These are phyloP conservation scores for Oryza longistaminata DNA, from an alignment of 176 grass and related monocot genomes.

Conservation along the genomic window DNA sequence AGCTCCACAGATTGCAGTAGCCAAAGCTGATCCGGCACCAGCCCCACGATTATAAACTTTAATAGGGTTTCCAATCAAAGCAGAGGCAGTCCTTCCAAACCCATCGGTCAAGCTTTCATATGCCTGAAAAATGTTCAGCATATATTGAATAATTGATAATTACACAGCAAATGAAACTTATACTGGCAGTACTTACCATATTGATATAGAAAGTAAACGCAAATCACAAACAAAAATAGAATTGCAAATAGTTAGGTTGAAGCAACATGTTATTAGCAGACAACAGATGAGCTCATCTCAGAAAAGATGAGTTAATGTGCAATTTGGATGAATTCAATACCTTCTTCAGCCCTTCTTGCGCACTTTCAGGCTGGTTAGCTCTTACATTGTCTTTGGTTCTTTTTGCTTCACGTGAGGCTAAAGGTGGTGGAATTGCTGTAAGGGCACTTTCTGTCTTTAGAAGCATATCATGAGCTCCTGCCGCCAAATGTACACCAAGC, in stretches of 20 bases:
- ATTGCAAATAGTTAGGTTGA: background rate
- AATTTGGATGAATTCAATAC: conserved; percentile 44
- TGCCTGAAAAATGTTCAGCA: conserved; percentile 50
- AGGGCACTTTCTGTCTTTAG: conserved; percentile 77
- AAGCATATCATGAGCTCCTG: conserved; percentile 91
- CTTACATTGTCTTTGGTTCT: conserved; percentile 67
- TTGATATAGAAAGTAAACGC: background rate
- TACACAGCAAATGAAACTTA: conserved; percentile 4
- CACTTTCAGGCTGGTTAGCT: conserved; percentile 81
- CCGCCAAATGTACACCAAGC: conserved; percentile 90
- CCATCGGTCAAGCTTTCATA: conserved; percentile 95
- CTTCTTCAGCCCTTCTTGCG: conserved; percentile 91
- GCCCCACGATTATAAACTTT: conserved; percentile 95
- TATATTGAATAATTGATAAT: conserved; percentile 7
- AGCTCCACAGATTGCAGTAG: conserved; percentile 76
- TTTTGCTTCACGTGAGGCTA: conserved; percentile 49
- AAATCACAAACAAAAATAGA: background rate
- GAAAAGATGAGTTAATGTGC: background rate
- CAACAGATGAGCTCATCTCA: background rate
- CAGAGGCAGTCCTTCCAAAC: conserved; percentile 74
- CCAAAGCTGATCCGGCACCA: conserved; percentile 69
- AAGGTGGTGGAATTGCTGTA: conserved; percentile 53
- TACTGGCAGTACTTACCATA: background rate
- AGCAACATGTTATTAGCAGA: background rate
- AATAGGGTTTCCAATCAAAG: conserved; percentile 75